Evolutionary conservation across 306 rosid genomes (phyloP).

Genomic region (Styphnolobium japonicum): DNA sequence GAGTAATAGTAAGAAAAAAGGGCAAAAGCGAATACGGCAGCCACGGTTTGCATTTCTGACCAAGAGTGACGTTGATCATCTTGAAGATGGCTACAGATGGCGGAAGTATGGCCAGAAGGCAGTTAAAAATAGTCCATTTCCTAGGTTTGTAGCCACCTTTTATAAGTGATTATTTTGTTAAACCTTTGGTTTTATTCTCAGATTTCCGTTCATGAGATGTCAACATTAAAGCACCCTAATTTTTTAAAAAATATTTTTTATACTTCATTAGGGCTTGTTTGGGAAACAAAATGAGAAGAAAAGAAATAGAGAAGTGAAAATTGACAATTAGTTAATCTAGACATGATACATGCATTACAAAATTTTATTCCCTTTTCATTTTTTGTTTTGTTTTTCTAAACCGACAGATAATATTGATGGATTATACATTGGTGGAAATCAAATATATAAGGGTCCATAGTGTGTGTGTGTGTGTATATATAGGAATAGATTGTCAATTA

Average conservation of each 20-base stretch:
- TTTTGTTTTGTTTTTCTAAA: not conserved
- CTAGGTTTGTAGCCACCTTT: conserved; percentile 55
- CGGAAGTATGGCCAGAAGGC: conserved; percentile 98
- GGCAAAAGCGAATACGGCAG: conserved; percentile 84
- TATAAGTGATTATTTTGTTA: not conserved
- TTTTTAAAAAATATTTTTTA: not conserved
- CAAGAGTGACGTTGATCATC: conserved; percentile 92
- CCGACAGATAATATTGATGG: too few species aligned
- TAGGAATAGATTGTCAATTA: too few species aligned
- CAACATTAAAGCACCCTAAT: not conserved
- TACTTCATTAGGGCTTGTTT: not conserved
- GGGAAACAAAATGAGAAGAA: not conserved
- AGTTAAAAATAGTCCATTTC: conserved; percentile 91
- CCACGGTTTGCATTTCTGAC: conserved; percentile 94
- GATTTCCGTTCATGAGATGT: not conserved
- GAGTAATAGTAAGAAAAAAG: conserved; percentile 73
- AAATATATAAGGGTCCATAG: too few species aligned
- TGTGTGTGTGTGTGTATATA: too few species aligned
- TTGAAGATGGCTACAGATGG: conserved; percentile 98
- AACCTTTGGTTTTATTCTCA: not conserved
- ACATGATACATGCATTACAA: not conserved
- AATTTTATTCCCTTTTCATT: not conserved
- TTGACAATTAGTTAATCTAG: not conserved
- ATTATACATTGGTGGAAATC: too few species aligned
- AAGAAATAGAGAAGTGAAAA: not conserved